Evolutionary conservation across 371 early-diverging fungal species (phyloP).

Genomic region (Parasitella parasitica): DNA sequence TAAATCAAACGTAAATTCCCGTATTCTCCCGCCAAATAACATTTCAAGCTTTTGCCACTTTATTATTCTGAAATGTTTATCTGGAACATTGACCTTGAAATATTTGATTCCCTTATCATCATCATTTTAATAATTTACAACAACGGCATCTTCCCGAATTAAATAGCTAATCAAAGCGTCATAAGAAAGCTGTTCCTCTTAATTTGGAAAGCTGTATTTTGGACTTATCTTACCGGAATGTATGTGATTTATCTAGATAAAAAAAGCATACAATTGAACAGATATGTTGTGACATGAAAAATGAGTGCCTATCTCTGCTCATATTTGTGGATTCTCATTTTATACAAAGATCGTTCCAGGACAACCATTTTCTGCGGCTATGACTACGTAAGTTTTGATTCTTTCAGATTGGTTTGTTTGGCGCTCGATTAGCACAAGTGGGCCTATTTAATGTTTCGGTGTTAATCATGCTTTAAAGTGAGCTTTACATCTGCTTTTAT

Average conservation of each 20-base stretch:
- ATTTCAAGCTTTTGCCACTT: background rate
- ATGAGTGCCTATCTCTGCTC: no score
- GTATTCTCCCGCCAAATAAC: slow-evolving; percentile 11
- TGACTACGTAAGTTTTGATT: no score
- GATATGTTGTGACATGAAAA: no score
- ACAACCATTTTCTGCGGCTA: no score
- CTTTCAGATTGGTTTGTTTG: no score
- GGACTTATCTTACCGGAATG: background rate
- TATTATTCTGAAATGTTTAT: slow-evolving; percentile 1
- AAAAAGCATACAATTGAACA: background rate
- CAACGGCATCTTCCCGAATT: background rate
- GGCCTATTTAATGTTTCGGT: no score
- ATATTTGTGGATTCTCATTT: no score
- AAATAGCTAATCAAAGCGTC: background rate
- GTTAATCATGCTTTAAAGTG: no score
- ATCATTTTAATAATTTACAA: background rate
- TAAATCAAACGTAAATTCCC: slow-evolving; percentile 1
- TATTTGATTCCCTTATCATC: background rate
- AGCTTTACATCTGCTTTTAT: no score
- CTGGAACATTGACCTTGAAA: slow-evolving; percentile 1
- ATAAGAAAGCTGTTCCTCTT: background rate
- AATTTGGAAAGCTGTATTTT: background rate
- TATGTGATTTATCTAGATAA: background rate
- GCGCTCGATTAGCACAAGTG: no score
- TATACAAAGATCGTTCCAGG: no score